Evolutionary conservation across 23 red algal species (phyloP).

Genomic region (Chondrus crispus): DNA sequence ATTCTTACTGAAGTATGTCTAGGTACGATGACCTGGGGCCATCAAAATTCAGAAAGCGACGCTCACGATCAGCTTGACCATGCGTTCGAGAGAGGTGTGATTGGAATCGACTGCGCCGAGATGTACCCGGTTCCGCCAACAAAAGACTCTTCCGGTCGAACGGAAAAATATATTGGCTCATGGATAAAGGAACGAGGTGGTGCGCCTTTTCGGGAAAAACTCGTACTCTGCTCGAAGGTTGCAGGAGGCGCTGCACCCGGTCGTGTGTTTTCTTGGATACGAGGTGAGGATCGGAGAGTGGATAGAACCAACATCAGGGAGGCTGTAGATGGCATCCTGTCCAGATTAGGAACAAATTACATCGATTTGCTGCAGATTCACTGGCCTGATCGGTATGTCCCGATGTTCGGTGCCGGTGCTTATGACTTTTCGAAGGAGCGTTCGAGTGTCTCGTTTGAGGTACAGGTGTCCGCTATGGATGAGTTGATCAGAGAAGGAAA

Average conservation of each 20-base stretch:
- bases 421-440: slow-evolving; percentile 59
- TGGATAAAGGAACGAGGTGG: slow-evolving; percentile 71
- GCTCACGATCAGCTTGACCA: slow-evolving; percentile 78
- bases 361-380: slow-evolving; percentile 95
- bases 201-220: slow-evolving; percentile 48
- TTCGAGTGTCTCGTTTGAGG: slow-evolving; percentile 50
- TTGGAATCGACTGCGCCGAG: slow-evolving; percentile 88
- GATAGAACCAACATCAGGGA: slow-evolving; percentile 34
- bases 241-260: slow-evolving; percentile 22
- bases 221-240: slow-evolving; percentile 85
- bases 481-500: slow-evolving; percentile 67
- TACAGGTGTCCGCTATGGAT: slow-evolving; percentile 67
- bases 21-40: slow-evolving; percentile 92
- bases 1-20: slow-evolving; percentile 56
- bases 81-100: slow-evolving; percentile 68
- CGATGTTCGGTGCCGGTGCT: slow-evolving; percentile 72
- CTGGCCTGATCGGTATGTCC: slow-evolving; percentile 96
- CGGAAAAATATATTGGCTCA: slow-evolving; percentile 74
- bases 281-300: not conserved
- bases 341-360: slow-evolving; percentile 71
- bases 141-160: slow-evolving; percentile 49
- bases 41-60: slow-evolving; percentile 86
- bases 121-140: slow-evolving; percentile 83
- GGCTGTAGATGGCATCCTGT: slow-evolving; percentile 68
- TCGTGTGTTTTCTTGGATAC: slow-evolving; percentile 17